Conservation (phyloP, 2,329 filamentous ascomycete species). For the Colletotrichum falcatum region DNA sequence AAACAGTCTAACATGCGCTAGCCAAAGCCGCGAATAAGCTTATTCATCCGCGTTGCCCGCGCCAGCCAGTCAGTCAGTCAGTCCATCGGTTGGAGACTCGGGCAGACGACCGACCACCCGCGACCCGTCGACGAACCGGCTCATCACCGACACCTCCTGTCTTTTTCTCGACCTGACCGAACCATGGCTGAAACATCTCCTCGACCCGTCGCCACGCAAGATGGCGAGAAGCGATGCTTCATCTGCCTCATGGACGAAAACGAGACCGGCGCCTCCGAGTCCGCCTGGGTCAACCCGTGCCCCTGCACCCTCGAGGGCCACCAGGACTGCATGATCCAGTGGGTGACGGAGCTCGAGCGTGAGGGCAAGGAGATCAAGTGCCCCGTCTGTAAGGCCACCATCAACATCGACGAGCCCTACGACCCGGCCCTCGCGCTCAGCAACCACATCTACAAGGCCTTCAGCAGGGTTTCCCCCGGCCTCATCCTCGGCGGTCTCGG, state of each 20-base stretch:
- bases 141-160: neutral
- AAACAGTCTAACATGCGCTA: slow-evolving; percentile 8
- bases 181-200: slow-evolving; percentile 19
- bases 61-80: too few relatives aligned
- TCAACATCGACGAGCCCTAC: slow-evolving; percentile 79
- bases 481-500: slow-evolving; percentile 73
- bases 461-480: slow-evolving; percentile 69
- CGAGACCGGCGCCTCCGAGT: slow-evolving; percentile 58
- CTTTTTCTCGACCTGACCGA: neutral
- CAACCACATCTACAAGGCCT: slow-evolving; percentile 66
- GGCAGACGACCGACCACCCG: neutral
- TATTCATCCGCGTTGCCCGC: neutral
- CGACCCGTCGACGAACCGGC: slow-evolving; percentile 5
- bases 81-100: neutral
- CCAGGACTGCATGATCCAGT: slow-evolving; percentile 88
- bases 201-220: neutral
- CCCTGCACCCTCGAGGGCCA: slow-evolving; percentile 92
- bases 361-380: slow-evolving; percentile 78
- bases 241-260: slow-evolving; percentile 71
- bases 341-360: slow-evolving; percentile 89
- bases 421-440: slow-evolving; percentile 78
- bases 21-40: neutral
- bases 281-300: slow-evolving; percentile 86
- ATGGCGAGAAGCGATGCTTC: slow-evolving; percentile 63
- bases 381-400: slow-evolving; percentile 88